Evolutionary conservation across 2,329 filamentous ascomycete genomes (phyloP), one percentile per base, ranked within the genome.

Genomic region (Alternaria ventricosa): DNA sequence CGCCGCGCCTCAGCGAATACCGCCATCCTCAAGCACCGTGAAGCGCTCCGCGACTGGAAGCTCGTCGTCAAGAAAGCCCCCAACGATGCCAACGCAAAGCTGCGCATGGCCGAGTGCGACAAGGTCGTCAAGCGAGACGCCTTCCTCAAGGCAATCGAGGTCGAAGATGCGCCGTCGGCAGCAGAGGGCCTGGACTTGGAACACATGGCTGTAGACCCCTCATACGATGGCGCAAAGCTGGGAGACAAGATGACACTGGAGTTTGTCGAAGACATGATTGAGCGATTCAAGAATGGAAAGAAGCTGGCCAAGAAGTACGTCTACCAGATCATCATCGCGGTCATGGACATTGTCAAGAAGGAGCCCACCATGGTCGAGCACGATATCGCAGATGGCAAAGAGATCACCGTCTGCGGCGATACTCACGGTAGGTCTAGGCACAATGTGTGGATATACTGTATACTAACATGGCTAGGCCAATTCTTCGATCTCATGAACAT

Each of bases 281-380:
- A 96, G 80, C 87, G 96, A 30, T 99, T 99, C 87, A 72, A 77
- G 87, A 90, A 88, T 55, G 96, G 96, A 77, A 98, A 99, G 87
- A 95, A 93, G 82, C 87, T 99, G 61, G 93, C 96, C 81, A 90
- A 89, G 83, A 99, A 98, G 87, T 99, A 97, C 78, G 96, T 95
- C 69, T 98, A 95, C 85, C 93, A 97, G 83, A 99, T 99, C 77
- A 87, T 99, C 73, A 84, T 97, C 72, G 92, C 92, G 6, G 92
- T 96, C 72, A 93, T 92, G 84, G 90, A 97, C 67, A 87, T 99
- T 61, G 90, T 97, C 49, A 94, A 95, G 79, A 89, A 94, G 57
- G 96, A 99, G 82, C 87, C 95, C 15, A 99, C 96, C 25, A 97
- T 99, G 96, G 94, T 97, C 25, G 96, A 99, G 83, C 88, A 96